Percentiles rank a stretch among this genome's conserved stretches.
phyloP scores from a whole-genome alignment of 495 filamentous ascomycete genomes.

The Aspergillus bertholletiae region DNA sequence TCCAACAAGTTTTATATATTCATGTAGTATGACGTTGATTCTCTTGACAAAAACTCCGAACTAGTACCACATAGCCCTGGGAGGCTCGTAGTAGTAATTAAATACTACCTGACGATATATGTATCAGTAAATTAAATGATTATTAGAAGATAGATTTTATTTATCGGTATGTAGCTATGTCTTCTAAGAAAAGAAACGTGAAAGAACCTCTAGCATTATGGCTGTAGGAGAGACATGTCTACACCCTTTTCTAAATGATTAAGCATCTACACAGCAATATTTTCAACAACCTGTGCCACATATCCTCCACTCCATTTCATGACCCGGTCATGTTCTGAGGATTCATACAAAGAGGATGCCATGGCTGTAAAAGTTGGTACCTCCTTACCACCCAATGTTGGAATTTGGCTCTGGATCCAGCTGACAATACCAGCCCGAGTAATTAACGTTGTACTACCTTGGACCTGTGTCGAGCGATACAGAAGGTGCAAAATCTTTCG shows the following conservation, averaged over 20 bases:
- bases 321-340: constrained; percentile 65
- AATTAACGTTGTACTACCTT: constrained; percentile 80
- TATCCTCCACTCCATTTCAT: constrained; percentile 61
- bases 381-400: constrained; percentile 41
- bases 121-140: too few species aligned
- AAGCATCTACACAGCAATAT: constrained; percentile 19
- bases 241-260: not conserved
- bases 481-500: constrained; percentile 70
- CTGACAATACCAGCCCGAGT: constrained; percentile 77
- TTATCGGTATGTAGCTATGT: too few species aligned
- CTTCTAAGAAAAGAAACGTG: not conserved
- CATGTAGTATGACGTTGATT: too few species aligned
- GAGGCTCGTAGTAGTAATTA: too few species aligned
- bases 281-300: constrained; percentile 27
- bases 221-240: not conserved
- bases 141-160: too few species aligned
- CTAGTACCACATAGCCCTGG: too few species aligned
- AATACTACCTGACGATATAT: too few species aligned
- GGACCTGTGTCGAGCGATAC: constrained; percentile 67
- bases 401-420: constrained; percentile 67
- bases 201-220: not conserved
- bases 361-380: constrained; percentile 52
- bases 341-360: constrained; percentile 59
- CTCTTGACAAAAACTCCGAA: too few species aligned
- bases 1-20: too few species aligned